Percentiles rank a stretch among this genome's conserved stretches.
Evolutionary conservation across 257 asterid species (phyloP).

Genomic region (Echites panduratus): DNA sequence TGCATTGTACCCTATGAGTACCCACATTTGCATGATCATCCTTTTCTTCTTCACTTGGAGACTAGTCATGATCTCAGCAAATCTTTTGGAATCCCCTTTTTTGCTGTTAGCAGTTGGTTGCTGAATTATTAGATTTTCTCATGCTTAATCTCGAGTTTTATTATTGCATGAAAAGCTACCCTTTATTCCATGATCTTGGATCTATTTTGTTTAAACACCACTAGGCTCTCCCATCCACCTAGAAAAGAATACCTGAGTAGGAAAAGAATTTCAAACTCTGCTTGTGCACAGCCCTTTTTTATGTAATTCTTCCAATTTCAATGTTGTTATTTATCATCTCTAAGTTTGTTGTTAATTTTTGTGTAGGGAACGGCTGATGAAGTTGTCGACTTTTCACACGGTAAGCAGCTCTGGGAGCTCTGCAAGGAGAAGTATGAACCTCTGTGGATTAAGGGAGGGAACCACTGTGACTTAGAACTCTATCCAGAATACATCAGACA

Average conservation of each 20-base stretch:
- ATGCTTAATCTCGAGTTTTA: too few species aligned
- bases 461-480: conserved; percentile 73
- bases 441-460: conserved; percentile 82
- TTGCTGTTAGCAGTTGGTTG: background rate
- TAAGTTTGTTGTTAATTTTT: conserved; percentile 4
- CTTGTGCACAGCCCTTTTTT: background rate
- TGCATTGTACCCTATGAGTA: background rate
- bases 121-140: background rate
- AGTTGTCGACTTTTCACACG: conserved; percentile 82
- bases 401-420: conserved; percentile 83
- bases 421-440: conserved; percentile 87
- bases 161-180: too few species aligned
- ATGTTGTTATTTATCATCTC: background rate
- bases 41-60: background rate
- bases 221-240: too few species aligned
- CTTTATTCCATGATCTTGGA: background rate
- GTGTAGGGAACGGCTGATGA: conserved; percentile 86
- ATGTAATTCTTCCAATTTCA: background rate
- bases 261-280: too few species aligned
- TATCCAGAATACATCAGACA: conserved; percentile 78
- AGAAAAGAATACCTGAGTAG: background rate
- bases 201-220: background rate
- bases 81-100: background rate
- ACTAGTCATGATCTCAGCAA: background rate
- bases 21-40: background rate